These are phyloP conservation scores for Solanum phureja DNA, from an alignment of 257 asterid genomes.

Conservation along the genomic window DNA sequence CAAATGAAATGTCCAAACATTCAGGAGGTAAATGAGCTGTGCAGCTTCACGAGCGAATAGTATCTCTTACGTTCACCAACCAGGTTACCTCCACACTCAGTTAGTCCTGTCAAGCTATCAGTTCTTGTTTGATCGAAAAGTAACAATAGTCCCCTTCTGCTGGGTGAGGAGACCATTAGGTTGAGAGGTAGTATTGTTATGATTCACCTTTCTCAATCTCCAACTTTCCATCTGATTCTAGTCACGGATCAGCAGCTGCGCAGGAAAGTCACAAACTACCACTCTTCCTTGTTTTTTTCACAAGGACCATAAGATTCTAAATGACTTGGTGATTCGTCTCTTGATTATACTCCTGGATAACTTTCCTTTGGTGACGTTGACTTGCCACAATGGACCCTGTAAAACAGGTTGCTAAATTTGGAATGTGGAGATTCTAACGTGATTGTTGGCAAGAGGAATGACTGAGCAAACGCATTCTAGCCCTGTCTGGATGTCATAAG, in stretches of 20 bases:
- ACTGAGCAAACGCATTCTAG: neutral
- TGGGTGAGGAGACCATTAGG: neutral
- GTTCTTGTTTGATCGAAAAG: neutral
- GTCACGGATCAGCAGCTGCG: neutral
- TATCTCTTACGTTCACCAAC: neutral
- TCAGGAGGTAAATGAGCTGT: neutral
- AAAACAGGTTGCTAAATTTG: neutral
- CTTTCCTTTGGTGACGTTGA: neutral
- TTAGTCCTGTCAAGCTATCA: neutral
- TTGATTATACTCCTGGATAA: neutral
- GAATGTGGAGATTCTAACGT: neutral
- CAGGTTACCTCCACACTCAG: neutral
- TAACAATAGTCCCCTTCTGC: neutral
- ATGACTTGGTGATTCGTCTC: neutral
- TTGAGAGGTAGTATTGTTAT: neutral
- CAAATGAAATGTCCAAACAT: neutral
- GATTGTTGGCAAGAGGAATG: neutral
- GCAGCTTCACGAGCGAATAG: neutral
- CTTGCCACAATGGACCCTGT: neutral
- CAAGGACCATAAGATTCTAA: neutral
- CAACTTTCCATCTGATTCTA: neutral
- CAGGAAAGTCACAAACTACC: neutral
- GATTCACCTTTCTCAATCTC: neutral
- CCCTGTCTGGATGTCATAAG: neutral
- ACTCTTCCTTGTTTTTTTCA: neutral